Conservation (phyloP, 352 stramenopile genomes). For the Aphanomyces astaci region DNA sequence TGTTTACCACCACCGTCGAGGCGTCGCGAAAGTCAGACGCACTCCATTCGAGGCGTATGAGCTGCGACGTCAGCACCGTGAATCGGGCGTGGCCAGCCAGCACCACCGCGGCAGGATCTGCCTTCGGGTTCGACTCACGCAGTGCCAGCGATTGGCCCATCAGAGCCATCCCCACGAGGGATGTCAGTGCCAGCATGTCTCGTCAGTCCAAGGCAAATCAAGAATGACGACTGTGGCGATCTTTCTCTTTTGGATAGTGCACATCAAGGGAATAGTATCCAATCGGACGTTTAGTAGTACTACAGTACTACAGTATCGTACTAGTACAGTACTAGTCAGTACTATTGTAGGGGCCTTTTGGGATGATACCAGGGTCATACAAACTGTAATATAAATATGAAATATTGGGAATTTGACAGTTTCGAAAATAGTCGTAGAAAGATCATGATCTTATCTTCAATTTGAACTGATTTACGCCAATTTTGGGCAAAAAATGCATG, state of each 20-base stretch:
- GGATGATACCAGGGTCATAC: too few relatives aligned
- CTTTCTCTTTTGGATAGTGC: background rate
- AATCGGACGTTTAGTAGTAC: too few relatives aligned
- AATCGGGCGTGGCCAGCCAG: constrained; percentile 30
- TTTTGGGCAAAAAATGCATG: too few relatives aligned
- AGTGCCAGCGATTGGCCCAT: background rate
- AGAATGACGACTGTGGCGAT: background rate
- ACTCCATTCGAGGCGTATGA: constrained; percentile 35
- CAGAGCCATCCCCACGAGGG: background rate
- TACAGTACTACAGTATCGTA: too few relatives aligned
- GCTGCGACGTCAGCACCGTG: constrained; percentile 31
- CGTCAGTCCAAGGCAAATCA: background rate
- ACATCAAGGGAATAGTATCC: background rate
- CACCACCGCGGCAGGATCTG: constrained; percentile 23
- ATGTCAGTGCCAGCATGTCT: background rate
- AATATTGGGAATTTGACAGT: too few relatives aligned
- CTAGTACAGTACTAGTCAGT: too few relatives aligned
- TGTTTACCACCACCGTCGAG: constrained; percentile 27
- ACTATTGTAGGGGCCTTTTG: too few relatives aligned
- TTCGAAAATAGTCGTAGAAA: too few relatives aligned
- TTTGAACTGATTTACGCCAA: too few relatives aligned
- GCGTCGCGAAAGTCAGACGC: constrained; percentile 25
- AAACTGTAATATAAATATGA: too few relatives aligned
- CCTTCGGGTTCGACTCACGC: background rate
- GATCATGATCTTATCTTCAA: too few relatives aligned